Evolutionary conservation across 176 grass and related monocot genomes (phyloP).

Genomic region (Phragmites australis): DNA sequence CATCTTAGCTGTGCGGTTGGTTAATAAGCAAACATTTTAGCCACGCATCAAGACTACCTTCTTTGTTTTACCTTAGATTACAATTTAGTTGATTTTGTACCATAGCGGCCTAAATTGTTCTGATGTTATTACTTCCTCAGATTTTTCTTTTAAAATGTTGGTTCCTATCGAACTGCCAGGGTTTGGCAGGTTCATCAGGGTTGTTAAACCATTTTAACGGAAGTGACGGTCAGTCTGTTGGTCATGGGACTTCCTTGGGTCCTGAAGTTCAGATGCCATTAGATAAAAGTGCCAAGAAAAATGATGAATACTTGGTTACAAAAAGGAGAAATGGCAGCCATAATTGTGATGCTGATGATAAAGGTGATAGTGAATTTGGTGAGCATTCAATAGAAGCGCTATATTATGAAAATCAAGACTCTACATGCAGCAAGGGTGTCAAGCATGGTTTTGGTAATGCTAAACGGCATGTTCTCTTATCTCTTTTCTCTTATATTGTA

Average conservation of each 20-base stretch:
- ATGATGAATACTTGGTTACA: conserved; percentile 19
- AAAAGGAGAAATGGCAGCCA: not conserved
- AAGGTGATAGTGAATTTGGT: conserved; percentile 26
- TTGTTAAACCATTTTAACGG: conserved; percentile 23
- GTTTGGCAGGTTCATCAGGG: conserved; percentile 30
- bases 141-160: conserved; percentile 20
- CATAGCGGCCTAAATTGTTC: not conserved
- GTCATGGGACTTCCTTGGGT: not conserved
- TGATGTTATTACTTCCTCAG: not conserved
- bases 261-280: conserved; percentile 33
- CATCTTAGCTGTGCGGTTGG: too few species aligned
- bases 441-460: conserved; percentile 60
- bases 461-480: conserved; percentile 56
- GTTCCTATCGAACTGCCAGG: conserved; percentile 44
- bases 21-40: not conserved
- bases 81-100: not conserved
- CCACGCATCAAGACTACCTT: not conserved
- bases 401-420: conserved; percentile 39
- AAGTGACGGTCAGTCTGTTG: not conserved
- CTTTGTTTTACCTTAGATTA: not conserved
- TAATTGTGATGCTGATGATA: conserved; percentile 29
- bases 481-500: conserved; percentile 26
- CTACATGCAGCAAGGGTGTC: conserved; percentile 16
- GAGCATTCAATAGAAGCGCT: conserved; percentile 38
- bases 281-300: conserved; percentile 25